Evolutionary conservation across 2,329 filamentous ascomycete species (phyloP).

Genomic region (Trichoderma sp.): DNA sequence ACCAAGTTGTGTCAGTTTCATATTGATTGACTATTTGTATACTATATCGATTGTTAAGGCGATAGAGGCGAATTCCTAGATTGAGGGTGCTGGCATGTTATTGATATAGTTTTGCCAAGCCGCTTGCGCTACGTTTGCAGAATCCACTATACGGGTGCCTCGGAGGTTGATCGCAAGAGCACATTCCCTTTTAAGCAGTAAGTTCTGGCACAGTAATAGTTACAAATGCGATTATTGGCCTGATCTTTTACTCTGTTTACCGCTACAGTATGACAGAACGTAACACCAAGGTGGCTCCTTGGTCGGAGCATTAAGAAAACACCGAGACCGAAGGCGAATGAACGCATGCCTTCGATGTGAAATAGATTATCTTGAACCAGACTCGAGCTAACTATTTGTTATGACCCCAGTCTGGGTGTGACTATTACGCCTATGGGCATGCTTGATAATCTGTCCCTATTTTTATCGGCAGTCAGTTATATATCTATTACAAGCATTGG

Average conservation of each 20-base stretch:
- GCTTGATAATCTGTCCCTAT: not conserved
- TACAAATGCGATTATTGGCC: not conserved
- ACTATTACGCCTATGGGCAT: no score
- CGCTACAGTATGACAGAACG: not conserved
- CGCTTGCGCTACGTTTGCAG: not conserved
- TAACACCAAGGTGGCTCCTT: not conserved
- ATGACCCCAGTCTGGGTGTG: no score
- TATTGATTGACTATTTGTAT: not conserved
- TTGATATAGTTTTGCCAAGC: not conserved
- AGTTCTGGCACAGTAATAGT: not conserved
- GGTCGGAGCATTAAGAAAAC: not conserved
- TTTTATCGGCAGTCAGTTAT: not conserved
- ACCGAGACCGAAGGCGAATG: not conserved
- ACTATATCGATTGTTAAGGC: not conserved
- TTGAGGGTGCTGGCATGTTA: not conserved
- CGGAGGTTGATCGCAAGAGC: not conserved
- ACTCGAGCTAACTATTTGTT: no score
- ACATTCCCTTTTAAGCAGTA: not conserved
- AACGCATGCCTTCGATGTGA: not conserved
- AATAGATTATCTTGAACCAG: not conserved
- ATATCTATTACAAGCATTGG: not conserved
- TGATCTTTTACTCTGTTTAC: not conserved
- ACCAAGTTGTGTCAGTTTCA: not conserved
- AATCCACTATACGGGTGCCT: not conserved
- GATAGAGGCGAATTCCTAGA: not conserved